Conservation (phyloP, 495 filamentous ascomycete genomes). For the Podospora comata region DNA sequence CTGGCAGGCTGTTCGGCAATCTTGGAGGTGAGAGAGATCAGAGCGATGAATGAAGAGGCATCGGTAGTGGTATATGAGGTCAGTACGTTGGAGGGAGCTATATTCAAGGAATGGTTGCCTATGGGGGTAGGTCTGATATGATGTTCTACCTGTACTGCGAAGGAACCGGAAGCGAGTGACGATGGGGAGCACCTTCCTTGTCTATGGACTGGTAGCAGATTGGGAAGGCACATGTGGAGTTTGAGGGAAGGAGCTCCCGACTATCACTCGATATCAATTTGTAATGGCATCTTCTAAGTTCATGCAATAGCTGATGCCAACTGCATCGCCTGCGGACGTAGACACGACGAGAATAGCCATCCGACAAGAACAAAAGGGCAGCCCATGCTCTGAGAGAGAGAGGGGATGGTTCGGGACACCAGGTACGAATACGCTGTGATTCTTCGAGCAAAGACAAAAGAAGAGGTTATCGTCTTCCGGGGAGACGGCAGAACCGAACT, state of each 20-base stretch:
- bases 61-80: neutral
- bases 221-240: neutral
- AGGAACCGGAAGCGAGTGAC: neutral
- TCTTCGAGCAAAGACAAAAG: constrained; percentile 61
- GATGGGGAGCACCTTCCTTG: neutral
- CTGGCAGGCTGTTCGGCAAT: neutral
- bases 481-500: constrained; percentile 62
- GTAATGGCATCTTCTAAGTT: no score
- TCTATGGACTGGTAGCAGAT: neutral
- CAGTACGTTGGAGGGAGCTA: neutral
- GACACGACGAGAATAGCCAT: neutral
- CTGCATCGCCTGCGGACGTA: neutral
- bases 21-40: neutral
- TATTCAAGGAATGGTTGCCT: neutral
- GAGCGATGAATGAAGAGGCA: neutral
- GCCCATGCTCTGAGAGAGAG: neutral
- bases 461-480: constrained; percentile 60
- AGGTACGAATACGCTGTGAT: constrained; percentile 60
- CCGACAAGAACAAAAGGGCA: neutral
- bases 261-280: neutral
- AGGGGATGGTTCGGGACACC: neutral
- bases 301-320: no score
- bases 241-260: neutral
- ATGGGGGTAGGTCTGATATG: no score
- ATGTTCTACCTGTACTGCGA: neutral